Base-by-base conservation (phyloP, 1,139 yeast species). In the Zygosaccharomyces sapae region DNA sequence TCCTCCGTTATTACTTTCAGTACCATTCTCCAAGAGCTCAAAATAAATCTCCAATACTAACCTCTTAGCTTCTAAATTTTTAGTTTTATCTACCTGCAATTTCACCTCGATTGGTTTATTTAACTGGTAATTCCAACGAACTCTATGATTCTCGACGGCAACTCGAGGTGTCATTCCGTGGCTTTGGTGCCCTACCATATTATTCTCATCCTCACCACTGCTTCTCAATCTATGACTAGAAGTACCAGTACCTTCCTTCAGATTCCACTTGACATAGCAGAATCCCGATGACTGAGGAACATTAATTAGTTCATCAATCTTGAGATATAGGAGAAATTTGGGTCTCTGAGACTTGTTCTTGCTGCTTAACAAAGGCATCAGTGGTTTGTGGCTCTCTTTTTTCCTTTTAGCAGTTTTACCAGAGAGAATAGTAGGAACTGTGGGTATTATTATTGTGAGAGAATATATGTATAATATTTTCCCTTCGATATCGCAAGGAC, bases 241-340 rank as follows among this genome's bases (percentile, higher is more conserved):
- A 0, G 60, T 55, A 4, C 67, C 67, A 1, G 66, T 63, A n/a
- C 67, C 65, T 48, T 77, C 81, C 44, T 69, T 69, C 24, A 79
- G 60, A 43, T 67, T 68, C 83, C 83, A 79, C 49, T 82, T 81
- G 24, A 88, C 78, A 56, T 68, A 81, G 56, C 92, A 81, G 38
- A 71, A 65, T 0, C 96, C 95, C 2, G 80, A 72, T 2, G 85
- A 76, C 56, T 86, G 88, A 0, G 97, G 97, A 33, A 90, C 79
- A 61, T 90, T 90, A 27, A 83, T 75, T 44, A 90, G 71, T 56
- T 86, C 95, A 49, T 79, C 77, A 46, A 90, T 75, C 18, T 75
- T 68, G 33, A 89, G 68, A 22, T 73, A 68, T 42, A 88, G 72
- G 44, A 78, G 70, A 65, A 87, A 90, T 58, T 74, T 76, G 4